Conservation (phyloP, 805 yeast species). For the Brettanomyces custersianus region DNA sequence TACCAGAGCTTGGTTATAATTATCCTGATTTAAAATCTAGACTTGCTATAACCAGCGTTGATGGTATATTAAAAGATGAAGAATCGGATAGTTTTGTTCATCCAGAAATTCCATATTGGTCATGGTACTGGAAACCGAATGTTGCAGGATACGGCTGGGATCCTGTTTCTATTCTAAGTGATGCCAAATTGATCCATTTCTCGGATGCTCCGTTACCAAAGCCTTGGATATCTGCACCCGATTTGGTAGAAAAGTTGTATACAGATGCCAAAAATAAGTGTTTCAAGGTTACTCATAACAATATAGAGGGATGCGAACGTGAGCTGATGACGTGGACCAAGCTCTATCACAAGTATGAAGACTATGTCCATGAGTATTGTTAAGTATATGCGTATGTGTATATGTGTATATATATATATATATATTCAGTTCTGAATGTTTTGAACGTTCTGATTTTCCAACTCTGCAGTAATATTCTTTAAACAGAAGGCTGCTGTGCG, state of each 20-base stretch:
- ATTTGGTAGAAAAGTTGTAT: constrained; percentile 6
- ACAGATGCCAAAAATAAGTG: constrained; percentile 21
- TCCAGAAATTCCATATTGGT: constrained; percentile 3
- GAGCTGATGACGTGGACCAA: constrained; percentile 9
- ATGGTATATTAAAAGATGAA: constrained; percentile 5
- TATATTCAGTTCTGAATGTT: neutral
- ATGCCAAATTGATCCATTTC: constrained; percentile 44
- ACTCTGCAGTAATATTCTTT: constrained; percentile 41
- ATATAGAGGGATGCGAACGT: constrained; percentile 6
- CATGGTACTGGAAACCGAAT: constrained; percentile 3
- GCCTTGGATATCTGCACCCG: constrained; percentile 41
- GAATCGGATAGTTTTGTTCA: neutral
- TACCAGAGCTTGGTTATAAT: constrained; percentile 17
- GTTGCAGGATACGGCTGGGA: constrained; percentile 27
- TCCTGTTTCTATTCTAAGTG: constrained; percentile 17
- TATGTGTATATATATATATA: neutral
- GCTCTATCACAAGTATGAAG: constrained; percentile 9
- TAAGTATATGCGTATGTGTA: neutral
- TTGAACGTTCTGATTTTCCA: constrained; percentile 24
- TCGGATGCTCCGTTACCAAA: constrained; percentile 60
- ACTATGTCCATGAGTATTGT: constrained; percentile 2
- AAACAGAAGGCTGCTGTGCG: constrained; percentile 44
- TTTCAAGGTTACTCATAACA: constrained; percentile 4
- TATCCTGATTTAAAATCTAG: constrained; percentile 8
- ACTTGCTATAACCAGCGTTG: constrained; percentile 2